These are phyloP conservation scores for Pichia membranifaciens DNA, from an alignment of 805 yeast species.

Conservation along the genomic window DNA sequence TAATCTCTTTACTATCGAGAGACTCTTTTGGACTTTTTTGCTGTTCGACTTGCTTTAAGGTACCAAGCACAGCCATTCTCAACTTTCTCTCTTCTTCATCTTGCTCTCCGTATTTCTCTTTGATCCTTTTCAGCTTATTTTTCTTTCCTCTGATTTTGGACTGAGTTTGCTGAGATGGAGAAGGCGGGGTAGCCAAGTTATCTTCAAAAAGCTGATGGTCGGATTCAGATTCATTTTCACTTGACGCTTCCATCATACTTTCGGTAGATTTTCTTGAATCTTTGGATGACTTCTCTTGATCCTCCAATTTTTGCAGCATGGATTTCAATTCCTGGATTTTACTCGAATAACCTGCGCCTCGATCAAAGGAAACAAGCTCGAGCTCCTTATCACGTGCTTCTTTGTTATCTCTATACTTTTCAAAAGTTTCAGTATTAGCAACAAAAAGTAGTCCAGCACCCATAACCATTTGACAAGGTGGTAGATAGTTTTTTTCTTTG, in stretches of 20 bases:
- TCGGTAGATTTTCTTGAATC: conserved; percentile 4
- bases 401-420: conserved; percentile 28
- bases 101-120: conserved; percentile 79
- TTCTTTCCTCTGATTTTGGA: conserved; percentile 74
- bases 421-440: conserved; percentile 48
- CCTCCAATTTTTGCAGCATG: conserved; percentile 23
- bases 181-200: conserved; percentile 14
- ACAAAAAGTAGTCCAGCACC: conserved; percentile 83
- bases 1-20: conserved; percentile 5
- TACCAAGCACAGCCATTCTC: conserved; percentile 79
- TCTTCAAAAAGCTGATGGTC: no score
- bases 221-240: conserved; percentile 10
- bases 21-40: conserved; percentile 8
- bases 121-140: conserved; percentile 75
- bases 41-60: conserved; percentile 53
- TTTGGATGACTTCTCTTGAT: conserved; percentile 4
- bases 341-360: conserved; percentile 20
- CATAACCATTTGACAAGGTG: conserved; percentile 81
- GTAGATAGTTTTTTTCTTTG: conserved; percentile 52
- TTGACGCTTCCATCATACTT: conserved; percentile 15
- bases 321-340: conserved; percentile 28
- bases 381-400: conserved; percentile 25
- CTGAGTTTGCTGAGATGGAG: conserved; percentile 22
- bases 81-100: conserved; percentile 79
- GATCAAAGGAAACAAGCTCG: conserved; percentile 27